Base-by-base conservation (phyloP, 306 rosid genomes). In the Sesbania bispinosa region DNA sequence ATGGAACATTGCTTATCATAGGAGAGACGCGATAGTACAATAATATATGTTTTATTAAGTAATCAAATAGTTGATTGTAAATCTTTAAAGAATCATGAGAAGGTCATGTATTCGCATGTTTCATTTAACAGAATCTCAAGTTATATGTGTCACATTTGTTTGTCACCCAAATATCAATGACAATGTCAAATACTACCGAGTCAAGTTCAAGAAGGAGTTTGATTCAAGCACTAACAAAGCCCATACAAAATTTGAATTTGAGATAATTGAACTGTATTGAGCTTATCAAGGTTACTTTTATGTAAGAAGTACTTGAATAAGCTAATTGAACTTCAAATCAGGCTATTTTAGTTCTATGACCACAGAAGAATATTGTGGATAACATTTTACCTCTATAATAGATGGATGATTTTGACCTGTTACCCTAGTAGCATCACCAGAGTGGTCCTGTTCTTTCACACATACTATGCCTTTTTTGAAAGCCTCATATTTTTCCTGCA, bases 1-100 rank as follows among this genome's bases (percentile, higher is more conserved):
- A 84, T 0, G 94, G 94, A 18, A 88, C 80, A 62, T 92, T 89
- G 51, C 94, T 92, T 35, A 88, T 80, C 79, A 88, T 79, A 3
- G 88, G 73, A 0, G 96, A 92, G 15, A 85, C 88, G 4, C 96
- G 81, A 41, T 75, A 86, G 95, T 89, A 83, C 69, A 77, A 78
- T 58, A 47, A n/a, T n/a, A n/a, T 3, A 30, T 23, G 35, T 36
- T 26, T 30, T 54, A n/a, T 51, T n/a, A 23, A 60, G 39, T 29
- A 55, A 23, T 42, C 45, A 38, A 27, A 30, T 27, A 46, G 5
- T 63, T 39, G 6, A 38, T 36, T 60, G 47, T 27, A 69, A 76
- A 42, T 54, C 11, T 27, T 9, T 8, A 18, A 47, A 54, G 29
- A 19, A 16, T 21, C 6, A 43, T 16, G 62, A 57, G 11, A 54